Evolutionary conservation across 176 grass and related monocot species (phyloP), one percentile per base, ranked within the genome.

Genomic region (Zoysia japonica): DNA sequence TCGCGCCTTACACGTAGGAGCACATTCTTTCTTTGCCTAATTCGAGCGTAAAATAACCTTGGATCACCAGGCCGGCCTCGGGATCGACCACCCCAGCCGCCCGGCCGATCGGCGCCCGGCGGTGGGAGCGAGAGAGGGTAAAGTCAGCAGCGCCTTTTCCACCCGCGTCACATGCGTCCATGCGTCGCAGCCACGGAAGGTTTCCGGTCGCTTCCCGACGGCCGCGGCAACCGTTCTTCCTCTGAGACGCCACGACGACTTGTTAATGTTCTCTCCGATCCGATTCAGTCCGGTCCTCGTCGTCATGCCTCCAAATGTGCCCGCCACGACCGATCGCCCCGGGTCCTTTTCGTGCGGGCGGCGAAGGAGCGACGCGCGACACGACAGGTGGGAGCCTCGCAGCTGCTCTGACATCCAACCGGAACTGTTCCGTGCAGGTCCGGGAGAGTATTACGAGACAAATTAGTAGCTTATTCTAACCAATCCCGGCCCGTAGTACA

Each of bases 101-200:
- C 39, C 6, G 54, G 51, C 14, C 2, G 28, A 28, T 28, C 28
- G 28, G 28, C 28, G 0, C 28, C 28, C 28, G 28, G 28, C 28
- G 28, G 28, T 28, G 28, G 28, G 28, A 28, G 28, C 28, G 28
- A 28, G 28, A 13, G 53, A 16, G 17, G 9, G 61, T 45, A 53
- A 83, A 88, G 61, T 46, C 85, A 78, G 60, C 72, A 51, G 9
- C 15, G 44, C 46, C 61, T 56, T n/a, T n/a, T 56, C n/a, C 54
- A 56, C 16, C n/a, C 54, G 8, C 13, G 1, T 3, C 70, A 64
- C 53, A 70, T 39, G 9, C 11, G 37, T 55, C 28, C 28, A 63
- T 71, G 85, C 85, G 78, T 88, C 68, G 46, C 46, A 41, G 20
- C 3, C 81, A 88, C 69, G 80, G 46, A 62, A 88, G 69, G 86